phyloP scores from a whole-genome alignment of 768 basidiomycete species.

The Mycena amicta region DNA sequence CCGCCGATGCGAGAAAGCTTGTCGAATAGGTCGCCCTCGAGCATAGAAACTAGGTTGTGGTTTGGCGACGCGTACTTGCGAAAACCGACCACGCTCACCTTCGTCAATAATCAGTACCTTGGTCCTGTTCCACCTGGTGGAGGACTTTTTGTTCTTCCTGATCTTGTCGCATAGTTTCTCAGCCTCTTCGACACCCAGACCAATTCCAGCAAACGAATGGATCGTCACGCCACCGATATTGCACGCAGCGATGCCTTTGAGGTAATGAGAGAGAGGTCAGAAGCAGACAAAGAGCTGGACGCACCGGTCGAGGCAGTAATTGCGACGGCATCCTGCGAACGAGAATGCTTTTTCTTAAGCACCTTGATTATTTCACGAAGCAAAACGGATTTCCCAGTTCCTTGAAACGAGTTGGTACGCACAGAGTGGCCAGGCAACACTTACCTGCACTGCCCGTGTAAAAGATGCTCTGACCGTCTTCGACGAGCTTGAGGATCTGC shows the following conservation, averaged over 20 bases:
- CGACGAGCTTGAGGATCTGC: slow-evolving; percentile 78
- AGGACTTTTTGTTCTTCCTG: slow-evolving; percentile 82
- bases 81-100: slow-evolving; percentile 43
- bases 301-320: slow-evolving; percentile 93
- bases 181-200: slow-evolving; percentile 70
- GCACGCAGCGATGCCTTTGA: slow-evolving; percentile 87
- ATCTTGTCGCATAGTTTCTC: slow-evolving; percentile 67
- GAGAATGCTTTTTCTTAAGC: slow-evolving; percentile 58
- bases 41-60: slow-evolving; percentile 96
- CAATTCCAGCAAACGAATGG: slow-evolving; percentile 95
- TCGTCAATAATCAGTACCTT: slow-evolving; percentile 85
- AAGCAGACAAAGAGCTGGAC: no score
- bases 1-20: slow-evolving; percentile 78
- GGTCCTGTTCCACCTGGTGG: slow-evolving; percentile 78
- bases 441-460: slow-evolving; percentile 97
- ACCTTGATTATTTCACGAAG: slow-evolving; percentile 87
- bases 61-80: no score
- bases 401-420: slow-evolving; percentile 30
- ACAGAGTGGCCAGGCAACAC: slow-evolving; percentile 30
- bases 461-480: slow-evolving; percentile 76
- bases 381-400: slow-evolving; percentile 95
- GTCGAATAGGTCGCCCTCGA: slow-evolving; percentile 91
- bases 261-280: background rate
- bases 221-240: slow-evolving; percentile 96
- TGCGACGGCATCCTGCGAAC: slow-evolving; percentile 73